Base-by-base conservation (phyloP, 768 basidiomycete species). In the Sporobolomyces pararoseus region DNA sequence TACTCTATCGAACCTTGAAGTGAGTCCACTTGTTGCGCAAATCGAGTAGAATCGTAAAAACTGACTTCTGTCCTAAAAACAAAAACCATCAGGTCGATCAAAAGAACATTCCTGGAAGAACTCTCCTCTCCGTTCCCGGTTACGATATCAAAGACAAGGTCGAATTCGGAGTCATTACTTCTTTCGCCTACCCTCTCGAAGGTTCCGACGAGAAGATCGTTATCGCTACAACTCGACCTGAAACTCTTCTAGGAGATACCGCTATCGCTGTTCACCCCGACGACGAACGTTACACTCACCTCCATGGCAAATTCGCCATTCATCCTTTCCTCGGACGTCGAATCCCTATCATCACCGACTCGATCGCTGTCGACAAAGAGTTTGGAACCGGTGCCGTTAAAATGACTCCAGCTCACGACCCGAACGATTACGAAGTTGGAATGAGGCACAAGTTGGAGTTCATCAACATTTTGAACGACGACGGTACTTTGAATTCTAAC, bases 381-480 rank as follows among this genome's bases (percentile, higher is more conserved):
- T 98, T 98, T 75, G 96, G 96, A 44, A 99, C 96, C 35, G 96
- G 96, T 78, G 96, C 95, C 1, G 95, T 98, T 60, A 98, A 99
- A 82, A 97, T 98, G 77, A 98, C 96, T 0, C 96, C 96, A 21
- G 96, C 95, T 0, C 96, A 98, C 78, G 96, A 98, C 79, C 89
- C 87, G 21, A 94, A 94, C 78, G 95, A 98, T 84, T 98, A 95
- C 80, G 91, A 92, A 73, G 92, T 93, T 73, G 96, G 92, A 14
- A 77, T 86, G 76, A 82, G 95, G 49, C 91, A 98, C 78, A 86
- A 87, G 17, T 83, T 99, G 27, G 87, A 89, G 53, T 95, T 96
- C 78, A 88, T 99, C 81, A 97, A 89, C 76, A 88, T 98, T 72
- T 79, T 98, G 76, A 96, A 96, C 77, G 95, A 98, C 75, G 91